phyloP scores from a whole-genome alignment of 164 flowering plant species.

The Macadamia integrifolia region DNA sequence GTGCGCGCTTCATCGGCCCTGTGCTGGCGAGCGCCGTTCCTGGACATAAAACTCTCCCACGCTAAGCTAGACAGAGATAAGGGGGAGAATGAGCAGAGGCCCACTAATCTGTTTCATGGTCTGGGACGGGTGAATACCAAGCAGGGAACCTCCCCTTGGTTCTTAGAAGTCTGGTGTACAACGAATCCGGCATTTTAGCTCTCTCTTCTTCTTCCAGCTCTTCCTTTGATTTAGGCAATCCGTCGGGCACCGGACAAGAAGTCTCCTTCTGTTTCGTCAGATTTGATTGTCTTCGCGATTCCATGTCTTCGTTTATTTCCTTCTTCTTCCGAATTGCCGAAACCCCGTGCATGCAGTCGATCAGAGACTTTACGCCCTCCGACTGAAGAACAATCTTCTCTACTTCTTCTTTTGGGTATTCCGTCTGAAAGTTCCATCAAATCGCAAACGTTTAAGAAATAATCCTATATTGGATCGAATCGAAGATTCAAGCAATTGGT shows the following conservation, averaged over 20 bases:
- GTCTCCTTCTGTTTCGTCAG: conserved; percentile 10
- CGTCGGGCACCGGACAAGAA: conserved; percentile 61
- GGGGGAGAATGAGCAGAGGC: too few species aligned
- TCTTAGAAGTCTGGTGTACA: conserved; percentile 69
- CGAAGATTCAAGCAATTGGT: too few species aligned
- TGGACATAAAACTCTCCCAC: too few species aligned
- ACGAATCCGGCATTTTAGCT: conserved; percentile 75
- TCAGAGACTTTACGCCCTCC: conserved; percentile 57
- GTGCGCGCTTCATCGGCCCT: too few species aligned
- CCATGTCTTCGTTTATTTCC: conserved; percentile 5
- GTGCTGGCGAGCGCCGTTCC: too few species aligned
- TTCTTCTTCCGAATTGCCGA: conserved; percentile 34
- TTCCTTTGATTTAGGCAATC: conserved; percentile 58
- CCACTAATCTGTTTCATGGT: conserved; percentile 67
- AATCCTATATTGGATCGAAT: background rate
- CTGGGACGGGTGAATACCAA: conserved; percentile 71
- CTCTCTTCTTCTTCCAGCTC: conserved; percentile 85
- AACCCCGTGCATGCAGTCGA: conserved; percentile 56
- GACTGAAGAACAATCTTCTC: conserved; percentile 56
- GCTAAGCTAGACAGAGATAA: too few species aligned
- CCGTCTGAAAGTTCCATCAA: conserved; percentile 30
- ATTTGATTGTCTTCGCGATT: conserved; percentile 5
- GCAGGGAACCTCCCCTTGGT: conserved; percentile 58
- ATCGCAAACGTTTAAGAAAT: background rate
- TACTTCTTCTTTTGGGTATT: conserved; percentile 51